A percentile compares a stretch with the other conserved stretches of the same genome.
Evolutionary conservation across 2,329 filamentous ascomycete genomes (phyloP).

Genomic region (Xylaria arbuscula): DNA sequence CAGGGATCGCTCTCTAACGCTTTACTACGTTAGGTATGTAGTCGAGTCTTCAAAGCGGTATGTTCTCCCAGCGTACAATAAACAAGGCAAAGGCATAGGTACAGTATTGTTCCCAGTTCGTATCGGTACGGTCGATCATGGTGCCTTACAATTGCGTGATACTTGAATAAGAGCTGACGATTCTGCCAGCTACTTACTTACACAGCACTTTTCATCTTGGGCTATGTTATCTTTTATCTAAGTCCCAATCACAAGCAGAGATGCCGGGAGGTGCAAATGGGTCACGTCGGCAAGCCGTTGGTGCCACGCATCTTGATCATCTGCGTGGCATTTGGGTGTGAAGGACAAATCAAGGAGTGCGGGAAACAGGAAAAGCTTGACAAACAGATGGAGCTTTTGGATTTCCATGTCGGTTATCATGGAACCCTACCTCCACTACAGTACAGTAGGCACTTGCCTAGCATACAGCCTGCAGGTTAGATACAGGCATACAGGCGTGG

Average conservation of each 20-base stretch:
- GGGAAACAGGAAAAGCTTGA: slow-evolving; percentile 4
- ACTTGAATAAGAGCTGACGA: background rate
- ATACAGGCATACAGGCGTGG: background rate
- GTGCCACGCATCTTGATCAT: slow-evolving; percentile 34
- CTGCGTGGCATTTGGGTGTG: slow-evolving; percentile 23
- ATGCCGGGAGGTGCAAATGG: background rate
- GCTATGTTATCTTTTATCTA: slow-evolving; percentile 8
- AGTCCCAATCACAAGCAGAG: background rate
- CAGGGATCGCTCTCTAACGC: background rate
- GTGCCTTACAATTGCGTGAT: background rate
- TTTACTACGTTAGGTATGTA: background rate
- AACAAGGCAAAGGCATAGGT: background rate
- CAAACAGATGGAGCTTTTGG: slow-evolving; percentile 3
- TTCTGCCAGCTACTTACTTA: background rate
- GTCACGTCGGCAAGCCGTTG: slow-evolving; percentile 21
- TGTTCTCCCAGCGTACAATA: background rate
- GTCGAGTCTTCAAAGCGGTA: background rate
- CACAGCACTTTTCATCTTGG: background rate
- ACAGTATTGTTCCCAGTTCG: no score
- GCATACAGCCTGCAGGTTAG: background rate
- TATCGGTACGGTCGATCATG: no score
- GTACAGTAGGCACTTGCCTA: no score
- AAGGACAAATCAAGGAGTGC: slow-evolving; percentile 1
- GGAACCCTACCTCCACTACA: background rate
- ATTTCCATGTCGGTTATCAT: slow-evolving; percentile 8